Base-by-base conservation (phyloP, 345 rosid genomes). In the Cardiospermum halicacabum region DNA sequence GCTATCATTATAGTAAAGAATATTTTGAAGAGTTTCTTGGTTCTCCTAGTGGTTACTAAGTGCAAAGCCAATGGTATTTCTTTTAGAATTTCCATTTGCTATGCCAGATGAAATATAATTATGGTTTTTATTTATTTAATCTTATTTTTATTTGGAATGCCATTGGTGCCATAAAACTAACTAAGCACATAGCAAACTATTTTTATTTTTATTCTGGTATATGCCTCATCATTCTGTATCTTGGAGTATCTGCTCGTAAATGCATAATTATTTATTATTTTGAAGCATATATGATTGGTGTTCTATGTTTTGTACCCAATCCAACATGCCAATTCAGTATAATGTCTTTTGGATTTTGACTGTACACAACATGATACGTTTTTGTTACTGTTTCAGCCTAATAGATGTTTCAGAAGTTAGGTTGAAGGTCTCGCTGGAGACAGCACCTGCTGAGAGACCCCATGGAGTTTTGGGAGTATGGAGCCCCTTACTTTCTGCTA, bases 401-500 rank as follows among this genome's bases (percentile, higher is more conserved):
- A 83, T 87, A 76, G 99, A 94, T 84, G 88, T 94, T 77, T 94
- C 97, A 31, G 99, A 94, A 74, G 76, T 89, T 69, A 79, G 99
- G 74, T 71, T 94, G 67, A 94, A 91, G 85, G 81, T 91, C 56
- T 80, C 95, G 24, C 66, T 94, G 74, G 95, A 94, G 79, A 89
- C 99, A 13, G 96, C 89, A 57, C 96, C 95, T 32, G 82, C 83
- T 56, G 88, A 91, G 76, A 94, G 99, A 72, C 99, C 99, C 56
- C 91, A 78, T 53, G 97, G 92, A 37, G 87, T 83, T 80, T 81
- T 91, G 58, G 99, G 99, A 69, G 88, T 94, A 16, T 94, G 99
- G 99, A 85, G 99, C 65, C 99, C 97, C 43, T 60, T 94, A 73
- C 69, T 94, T 66, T 91, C 97, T 53, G 97, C 99, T 66, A 82